Percentiles rank a stretch among this genome's conserved stretches.
Evolutionary conservation across 2,329 filamentous ascomycete species (phyloP).

Genomic region (Fonsecaea monophora): DNA sequence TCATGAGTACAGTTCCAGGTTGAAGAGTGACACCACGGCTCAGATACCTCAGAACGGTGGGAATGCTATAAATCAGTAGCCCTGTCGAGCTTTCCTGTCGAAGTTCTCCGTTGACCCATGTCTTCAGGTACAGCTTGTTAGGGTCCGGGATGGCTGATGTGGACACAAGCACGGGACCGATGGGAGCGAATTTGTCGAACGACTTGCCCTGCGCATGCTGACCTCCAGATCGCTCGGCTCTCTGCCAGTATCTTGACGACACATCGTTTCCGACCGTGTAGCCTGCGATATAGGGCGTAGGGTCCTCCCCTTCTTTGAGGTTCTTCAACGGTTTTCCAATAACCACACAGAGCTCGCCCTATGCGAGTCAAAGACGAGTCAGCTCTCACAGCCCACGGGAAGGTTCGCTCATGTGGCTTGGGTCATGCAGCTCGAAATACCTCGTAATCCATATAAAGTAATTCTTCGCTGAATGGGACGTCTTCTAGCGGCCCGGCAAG

Average conservation of each 20-base stretch:
- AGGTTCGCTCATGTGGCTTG: too few relatives aligned
- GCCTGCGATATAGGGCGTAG: slow-evolving; percentile 29
- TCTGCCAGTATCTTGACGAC: slow-evolving; percentile 46
- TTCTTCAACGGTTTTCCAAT: too few relatives aligned
- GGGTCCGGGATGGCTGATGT: slow-evolving; percentile 47
- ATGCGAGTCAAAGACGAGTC: too few relatives aligned
- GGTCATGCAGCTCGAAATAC: too few relatives aligned
- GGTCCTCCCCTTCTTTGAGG: too few relatives aligned
- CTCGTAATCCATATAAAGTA: too few relatives aligned
- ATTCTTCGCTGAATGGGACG: too few relatives aligned
- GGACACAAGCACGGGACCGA: slow-evolving; percentile 47
- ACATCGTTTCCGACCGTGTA: slow-evolving; percentile 51
- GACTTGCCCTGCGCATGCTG: slow-evolving; percentile 51
- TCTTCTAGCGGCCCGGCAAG: too few relatives aligned
- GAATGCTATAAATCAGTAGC: slow-evolving; percentile 48
- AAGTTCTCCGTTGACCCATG: slow-evolving; percentile 46
- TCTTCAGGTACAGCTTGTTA: slow-evolving; percentile 42
- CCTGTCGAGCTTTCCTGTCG: slow-evolving; percentile 46
- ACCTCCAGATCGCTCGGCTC: slow-evolving; percentile 41
- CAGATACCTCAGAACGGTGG: slow-evolving; percentile 45
- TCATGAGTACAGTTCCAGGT: slow-evolving; percentile 48
- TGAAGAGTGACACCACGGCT: slow-evolving; percentile 48
- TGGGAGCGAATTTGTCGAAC: slow-evolving; percentile 52
- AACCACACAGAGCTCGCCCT: too few relatives aligned
- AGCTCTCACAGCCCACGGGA: too few relatives aligned